phyloP scores from a whole-genome alignment of 1,139 yeast species.

The Kazachstania sp. region DNA sequence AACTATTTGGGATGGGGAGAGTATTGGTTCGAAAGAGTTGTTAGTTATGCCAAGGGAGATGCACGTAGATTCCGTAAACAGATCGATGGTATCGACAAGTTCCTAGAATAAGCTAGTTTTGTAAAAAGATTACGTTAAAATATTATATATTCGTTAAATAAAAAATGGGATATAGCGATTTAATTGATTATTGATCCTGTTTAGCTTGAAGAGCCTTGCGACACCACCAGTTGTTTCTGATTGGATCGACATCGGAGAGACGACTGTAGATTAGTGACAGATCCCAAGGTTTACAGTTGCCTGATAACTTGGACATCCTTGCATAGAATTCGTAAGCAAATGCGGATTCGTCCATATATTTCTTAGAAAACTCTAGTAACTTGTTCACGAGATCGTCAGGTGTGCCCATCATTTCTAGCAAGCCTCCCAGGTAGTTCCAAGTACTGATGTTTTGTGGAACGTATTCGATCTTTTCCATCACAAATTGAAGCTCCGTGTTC shows the following conservation, averaged over 20 bases:
- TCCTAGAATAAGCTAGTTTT: not conserved
- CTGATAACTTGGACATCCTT: constrained; percentile 36
- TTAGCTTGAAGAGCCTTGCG: constrained; percentile 11
- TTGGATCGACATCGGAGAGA: constrained; percentile 48
- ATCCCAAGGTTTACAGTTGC: constrained; percentile 23
- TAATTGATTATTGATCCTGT: no score
- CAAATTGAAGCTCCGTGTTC: constrained; percentile 40
- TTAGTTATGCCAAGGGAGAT: constrained; percentile 4
- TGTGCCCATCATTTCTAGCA: not conserved
- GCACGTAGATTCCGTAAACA: constrained; percentile 18
- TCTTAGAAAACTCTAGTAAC: constrained; percentile 37
- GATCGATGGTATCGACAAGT: not conserved
- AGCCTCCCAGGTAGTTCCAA: constrained; percentile 75
- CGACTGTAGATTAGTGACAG: constrained; percentile 9
- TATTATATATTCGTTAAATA: constrained; percentile 2
- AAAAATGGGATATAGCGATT: no score
- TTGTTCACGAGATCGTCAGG: constrained; percentile 34
- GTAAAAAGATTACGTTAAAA: not conserved
- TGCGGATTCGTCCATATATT: constrained; percentile 36
- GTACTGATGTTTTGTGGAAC: constrained; percentile 82
- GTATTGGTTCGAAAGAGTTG: constrained; percentile 13
- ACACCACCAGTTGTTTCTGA: constrained; percentile 61
- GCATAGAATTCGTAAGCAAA: constrained; percentile 64
- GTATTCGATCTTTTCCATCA: constrained; percentile 38
- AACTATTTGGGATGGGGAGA: constrained; percentile 50